phyloP scores from a whole-genome alignment of 352 stramenopile genomes.

The Phytophthora uliginosa region DNA sequence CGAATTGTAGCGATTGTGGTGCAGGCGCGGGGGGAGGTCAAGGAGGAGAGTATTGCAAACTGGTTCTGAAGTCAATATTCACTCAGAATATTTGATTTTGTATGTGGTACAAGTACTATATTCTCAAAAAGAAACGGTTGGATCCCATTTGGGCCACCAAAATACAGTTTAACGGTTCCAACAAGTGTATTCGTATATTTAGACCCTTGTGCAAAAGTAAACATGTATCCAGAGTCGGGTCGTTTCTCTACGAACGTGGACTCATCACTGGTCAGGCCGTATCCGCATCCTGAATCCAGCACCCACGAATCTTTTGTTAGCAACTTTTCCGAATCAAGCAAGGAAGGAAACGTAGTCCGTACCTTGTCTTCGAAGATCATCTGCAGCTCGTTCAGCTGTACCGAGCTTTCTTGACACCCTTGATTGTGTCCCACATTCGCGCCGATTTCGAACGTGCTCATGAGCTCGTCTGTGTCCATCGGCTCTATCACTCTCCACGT shows the following conservation, averaged over 20 bases:
- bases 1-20: too few species aligned
- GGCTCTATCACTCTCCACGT: too few species aligned
- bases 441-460: not conserved
- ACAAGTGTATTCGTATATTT: not conserved
- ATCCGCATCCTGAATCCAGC: constrained; percentile 12
- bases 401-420: not conserved
- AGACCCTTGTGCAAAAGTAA: constrained; percentile 27
- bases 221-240: constrained; percentile 9
- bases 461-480: not conserved
- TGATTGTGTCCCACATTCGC: not conserved
- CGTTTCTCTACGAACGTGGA: not conserved
- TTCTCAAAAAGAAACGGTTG: constrained; percentile 14
- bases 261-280: constrained; percentile 13
- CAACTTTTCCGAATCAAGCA: not conserved
- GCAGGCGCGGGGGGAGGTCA: too few species aligned
- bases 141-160: constrained; percentile 4
- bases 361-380: constrained; percentile 1
- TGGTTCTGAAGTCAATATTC: constrained; percentile 15
- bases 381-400: not conserved
- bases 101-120: constrained; percentile 16
- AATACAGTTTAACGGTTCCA: constrained; percentile 25
- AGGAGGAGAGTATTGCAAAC: too few species aligned
- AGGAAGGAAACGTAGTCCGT: not conserved
- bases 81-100: constrained; percentile 23
- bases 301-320: constrained; percentile 15